Evolutionary conservation across 257 asterid species (phyloP).

Genomic region (Parsonsia alboflavescens): DNA sequence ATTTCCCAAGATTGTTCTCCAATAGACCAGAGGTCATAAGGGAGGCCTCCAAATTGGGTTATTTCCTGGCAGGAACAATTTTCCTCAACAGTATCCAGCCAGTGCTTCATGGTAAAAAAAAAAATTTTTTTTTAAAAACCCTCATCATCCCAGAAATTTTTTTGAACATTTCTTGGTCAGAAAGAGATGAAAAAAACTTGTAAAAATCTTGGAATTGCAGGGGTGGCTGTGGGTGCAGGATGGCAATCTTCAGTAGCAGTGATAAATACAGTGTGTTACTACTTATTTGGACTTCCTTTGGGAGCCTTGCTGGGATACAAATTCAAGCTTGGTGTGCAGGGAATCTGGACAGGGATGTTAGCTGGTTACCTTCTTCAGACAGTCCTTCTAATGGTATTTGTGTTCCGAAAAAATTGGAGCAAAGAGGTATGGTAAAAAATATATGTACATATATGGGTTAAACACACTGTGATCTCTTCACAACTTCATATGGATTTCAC

Average conservation of each 20-base stretch:
- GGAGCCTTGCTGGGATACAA: conserved; percentile 79
- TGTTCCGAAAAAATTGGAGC: conserved; percentile 53
- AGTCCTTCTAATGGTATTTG: conserved; percentile 24
- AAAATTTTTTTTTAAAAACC: too few species aligned
- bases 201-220: conserved; percentile 39
- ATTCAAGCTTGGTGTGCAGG: conserved; percentile 52
- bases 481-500: too few species aligned
- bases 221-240: conserved; percentile 92
- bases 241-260: conserved; percentile 75
- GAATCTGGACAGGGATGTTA: conserved; percentile 82
- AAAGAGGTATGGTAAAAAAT: conserved; percentile 74
- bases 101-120: conserved; percentile 78
- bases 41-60: conserved; percentile 56
- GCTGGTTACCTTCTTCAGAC: conserved; percentile 72
- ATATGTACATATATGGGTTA: too few species aligned
- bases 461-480: neutral
- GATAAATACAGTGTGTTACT: conserved; percentile 53
- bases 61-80: conserved; percentile 64
- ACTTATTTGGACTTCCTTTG: conserved; percentile 65
- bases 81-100: conserved; percentile 81
- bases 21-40: conserved; percentile 40
- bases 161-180: too few species aligned
- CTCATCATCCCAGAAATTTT: too few species aligned
- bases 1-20: conserved; percentile 54
- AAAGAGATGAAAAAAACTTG: neutral